Evolutionary conservation across 495 filamentous ascomycete species (phyloP), one percentile per base, ranked within the genome.

Genomic region (Peziza echinospora): DNA sequence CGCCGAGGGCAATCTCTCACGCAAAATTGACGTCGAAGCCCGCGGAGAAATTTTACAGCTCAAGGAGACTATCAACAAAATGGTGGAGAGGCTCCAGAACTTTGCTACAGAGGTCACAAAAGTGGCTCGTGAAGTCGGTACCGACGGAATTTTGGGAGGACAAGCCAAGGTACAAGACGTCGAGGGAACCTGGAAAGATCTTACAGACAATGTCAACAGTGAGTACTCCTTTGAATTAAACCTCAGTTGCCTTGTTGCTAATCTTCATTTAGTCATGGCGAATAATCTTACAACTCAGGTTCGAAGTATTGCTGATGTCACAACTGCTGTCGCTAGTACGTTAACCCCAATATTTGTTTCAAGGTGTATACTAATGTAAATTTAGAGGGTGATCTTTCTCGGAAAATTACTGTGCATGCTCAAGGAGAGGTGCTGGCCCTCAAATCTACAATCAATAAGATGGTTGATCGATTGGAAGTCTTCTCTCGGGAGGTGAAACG

Each of bases 61-160:
- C 37, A 99, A 99, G 67, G 82, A 82, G 55, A 99, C 89, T 1
- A 99, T 99, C 64, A 99, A 99, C 58, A 84, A 83, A 62, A 99
- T 99, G 89, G 89, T 99, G 57, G 91, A 99, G 62, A 77, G 84
- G 51, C 73, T 99, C 5, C 84, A 91, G 50, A 93, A 84, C 1
- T 99, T 99, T 53, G 89, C 89, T 19, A 89, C 89, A 49, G 91
- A 99, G 63, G 91, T 99, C 58, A 96, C 85, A 71, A 94, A 93
- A 62, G 89, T 99, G 52, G 89, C 89, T 45, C 77, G 89, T 51
- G 89, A 99, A 64, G 89, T 99, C 67, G 89, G 89, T 53, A 99
- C 89, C 5, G 89, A 99, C 52, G 89, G 89, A 54, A 93, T 81
- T 7, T 70, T 99, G 21, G 89, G 89, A 47, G 89, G 89, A 16